Evolutionary conservation across 176 grass and related monocot species (phyloP), one percentile per base, ranked within the genome.

Genomic region (Triticum monococcum): DNA sequence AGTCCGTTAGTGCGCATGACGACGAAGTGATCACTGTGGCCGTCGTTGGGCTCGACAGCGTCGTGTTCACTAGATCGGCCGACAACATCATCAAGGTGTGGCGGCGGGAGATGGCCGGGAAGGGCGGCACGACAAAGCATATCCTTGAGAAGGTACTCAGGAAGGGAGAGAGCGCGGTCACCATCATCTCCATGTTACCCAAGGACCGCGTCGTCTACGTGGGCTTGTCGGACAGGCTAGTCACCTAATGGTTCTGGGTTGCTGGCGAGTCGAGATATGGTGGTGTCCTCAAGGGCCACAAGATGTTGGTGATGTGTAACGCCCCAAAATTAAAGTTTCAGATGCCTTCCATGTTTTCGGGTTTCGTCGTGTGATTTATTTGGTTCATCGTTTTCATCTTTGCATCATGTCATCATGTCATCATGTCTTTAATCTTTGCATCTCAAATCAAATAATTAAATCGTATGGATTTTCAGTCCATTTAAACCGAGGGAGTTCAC

Each of bases 51-150:
- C 92, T 91, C 83, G 88, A 95, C 7, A 75, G 79, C 8, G 26
- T 92, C 4, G 38, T 98, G 0, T 85, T 98, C 90, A 95, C 90
- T 1, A 90, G 93, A 5, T 95, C 96, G 13, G 93, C 93, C 1
- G 90, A 98, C 78, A 92, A 92, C 9, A 91, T 82, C 0, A 65
- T 94, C 57, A 98, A 96, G 88, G 82, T 91, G 25, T 94, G 96
- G 96, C 84, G 84, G 18, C 77, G 90, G 26, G 84, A 89, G 32
- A 75, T 72, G n/a, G 41, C 71, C 5, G 5, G 3, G 2, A 74
- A 74, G 40, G 1, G 35, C 0, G 3, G 12, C 4, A 31, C 66
- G 17, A 91, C 81, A 32, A 68, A 66, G 9, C 95, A 97, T 81
- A 70, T 74, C 2, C 2, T 68, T 30, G 87, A 91, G 68, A 82